phyloP scores from a whole-genome alignment of 148 eudicot species.

The Silene uniflora region DNA sequence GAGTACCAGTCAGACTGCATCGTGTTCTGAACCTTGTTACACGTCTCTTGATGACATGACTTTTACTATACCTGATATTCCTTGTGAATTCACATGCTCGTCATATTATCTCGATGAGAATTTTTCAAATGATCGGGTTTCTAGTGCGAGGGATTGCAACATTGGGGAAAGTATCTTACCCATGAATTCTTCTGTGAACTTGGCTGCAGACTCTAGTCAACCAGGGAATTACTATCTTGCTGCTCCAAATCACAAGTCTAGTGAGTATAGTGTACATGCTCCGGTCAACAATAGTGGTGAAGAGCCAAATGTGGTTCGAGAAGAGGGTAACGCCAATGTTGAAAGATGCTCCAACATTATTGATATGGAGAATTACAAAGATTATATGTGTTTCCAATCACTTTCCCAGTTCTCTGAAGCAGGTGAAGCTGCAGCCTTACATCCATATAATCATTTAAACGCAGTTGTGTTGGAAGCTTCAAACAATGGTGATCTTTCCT shows the following conservation, averaged over 20 bases:
- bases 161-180: slow-evolving; percentile 39
- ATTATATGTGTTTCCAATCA: slow-evolving; percentile 35
- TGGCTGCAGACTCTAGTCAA: slow-evolving; percentile 44
- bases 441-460: slow-evolving; percentile 30
- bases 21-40: slow-evolving; percentile 41
- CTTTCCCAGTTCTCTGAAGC: slow-evolving; percentile 42
- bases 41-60: slow-evolving; percentile 37
- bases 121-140: slow-evolving; percentile 37
- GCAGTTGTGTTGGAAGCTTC: slow-evolving; percentile 35
- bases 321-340: slow-evolving; percentile 28
- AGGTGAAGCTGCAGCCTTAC: slow-evolving; percentile 29
- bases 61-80: slow-evolving; percentile 45
- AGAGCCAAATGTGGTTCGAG: slow-evolving; percentile 27
- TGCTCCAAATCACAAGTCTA: slow-evolving; percentile 26
- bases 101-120: slow-evolving; percentile 37
- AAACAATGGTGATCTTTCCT: slow-evolving; percentile 33
- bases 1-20: slow-evolving; percentile 35
- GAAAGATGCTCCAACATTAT: slow-evolving; percentile 25
- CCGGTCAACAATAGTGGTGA: slow-evolving; percentile 13
- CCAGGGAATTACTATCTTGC: slow-evolving; percentile 35
- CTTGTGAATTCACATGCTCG: slow-evolving; percentile 44
- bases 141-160: slow-evolving; percentile 36
- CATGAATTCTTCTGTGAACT: slow-evolving; percentile 34
- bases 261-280: slow-evolving; percentile 22
- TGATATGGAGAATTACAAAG: slow-evolving; percentile 34